Base-by-base conservation (phyloP, 345 rosid species). In the Eucalyptus erythrocorys region DNA sequence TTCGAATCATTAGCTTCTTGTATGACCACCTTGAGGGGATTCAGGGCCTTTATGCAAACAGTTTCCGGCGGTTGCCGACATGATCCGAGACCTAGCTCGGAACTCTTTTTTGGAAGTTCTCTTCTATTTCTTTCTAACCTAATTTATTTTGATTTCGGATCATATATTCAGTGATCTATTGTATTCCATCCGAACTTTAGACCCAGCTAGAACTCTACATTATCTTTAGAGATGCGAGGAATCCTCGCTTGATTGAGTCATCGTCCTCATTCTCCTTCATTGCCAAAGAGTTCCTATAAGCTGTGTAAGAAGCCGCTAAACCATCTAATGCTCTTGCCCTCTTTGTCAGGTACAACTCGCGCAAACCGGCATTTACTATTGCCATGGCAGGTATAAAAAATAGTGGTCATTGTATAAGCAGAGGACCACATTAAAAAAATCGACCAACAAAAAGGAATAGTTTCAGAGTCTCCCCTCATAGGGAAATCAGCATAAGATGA, bases 51-150 rank as follows among this genome's bases (percentile, higher is more conserved):
- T 37, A 71, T 37, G 43, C 81, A 71, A 34, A 71, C 81, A 40
- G 15, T 40, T 7, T 76, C 30, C 1, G 16, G 15, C 0, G 30
- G 84, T 76, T 21, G 47, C 82, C 0, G 15, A 3, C 27, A 10
- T 76, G 82, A 42, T 5, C 84, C 0, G 43, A 40, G 84, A 76
- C 47, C 84, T 13, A 6, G 47, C 30, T 76, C 40, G 84, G 84
- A 76, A 40, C 82, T 37, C 26, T 42, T 21, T 37, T 76, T 1
- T 11, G 24, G 13, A 34, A 34, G 45, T 71, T 34, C 68, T 61
- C 68, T 61, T 61, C 45, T 10, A 17, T 10, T 19, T 37, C 81
- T 76, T 40, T 21, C 4, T 10, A 76, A 37, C 15, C 84, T 76
- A 40, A 40, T 40, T 40, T 21, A 40, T 76, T 76, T 76, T 21